These are phyloP conservation scores for Cryphonectria nitschkei DNA, from an alignment of 2,329 filamentous ascomycete genomes.

Conservation along the genomic window DNA sequence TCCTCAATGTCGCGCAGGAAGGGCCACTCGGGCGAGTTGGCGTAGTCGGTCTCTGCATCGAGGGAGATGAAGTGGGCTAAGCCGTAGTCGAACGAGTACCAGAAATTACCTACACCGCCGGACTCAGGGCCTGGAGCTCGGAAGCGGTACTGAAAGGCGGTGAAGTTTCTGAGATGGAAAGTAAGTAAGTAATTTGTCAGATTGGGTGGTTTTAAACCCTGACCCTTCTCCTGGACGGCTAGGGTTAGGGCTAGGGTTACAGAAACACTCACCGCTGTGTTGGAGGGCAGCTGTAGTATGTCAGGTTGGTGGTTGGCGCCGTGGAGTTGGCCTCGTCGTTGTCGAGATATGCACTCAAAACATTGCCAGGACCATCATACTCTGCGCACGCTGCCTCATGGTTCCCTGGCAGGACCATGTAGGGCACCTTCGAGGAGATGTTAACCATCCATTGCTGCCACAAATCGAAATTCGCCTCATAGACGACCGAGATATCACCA, in stretches of 20 bases:
- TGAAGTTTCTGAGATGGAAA: slow-evolving; percentile 46
- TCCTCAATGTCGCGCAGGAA: slow-evolving; percentile 45
- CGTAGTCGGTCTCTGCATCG: slow-evolving; percentile 54
- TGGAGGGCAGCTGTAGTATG: slow-evolving; percentile 56
- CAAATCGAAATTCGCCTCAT: slow-evolving; percentile 56
- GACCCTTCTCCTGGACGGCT: too few species aligned
- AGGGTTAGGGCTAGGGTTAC: too few species aligned
- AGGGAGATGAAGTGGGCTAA: slow-evolving; percentile 55
- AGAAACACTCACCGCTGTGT: slow-evolving; percentile 45
- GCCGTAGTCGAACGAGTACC: slow-evolving; percentile 59
- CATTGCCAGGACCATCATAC: slow-evolving; percentile 50
- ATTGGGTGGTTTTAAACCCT: neutral
- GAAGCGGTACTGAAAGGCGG: slow-evolving; percentile 55
- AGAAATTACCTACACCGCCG: slow-evolving; percentile 55
- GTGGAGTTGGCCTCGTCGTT: slow-evolving; percentile 48
- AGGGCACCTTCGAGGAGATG: slow-evolving; percentile 48
- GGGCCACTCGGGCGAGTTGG: slow-evolving; percentile 49
- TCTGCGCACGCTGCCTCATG: slow-evolving; percentile 54
- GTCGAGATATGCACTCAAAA: slow-evolving; percentile 51
- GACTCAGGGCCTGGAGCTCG: slow-evolving; percentile 53
- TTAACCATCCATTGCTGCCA: slow-evolving; percentile 54
- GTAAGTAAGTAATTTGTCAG: neutral
- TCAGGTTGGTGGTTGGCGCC: slow-evolving; percentile 42
- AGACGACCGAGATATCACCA: slow-evolving; percentile 53
- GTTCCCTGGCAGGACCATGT: slow-evolving; percentile 56